Evolutionary conservation across 2,329 filamentous ascomycete species (phyloP), one percentile per base, ranked within the genome.

Genomic region (Colletotrichum higginsianum): DNA sequence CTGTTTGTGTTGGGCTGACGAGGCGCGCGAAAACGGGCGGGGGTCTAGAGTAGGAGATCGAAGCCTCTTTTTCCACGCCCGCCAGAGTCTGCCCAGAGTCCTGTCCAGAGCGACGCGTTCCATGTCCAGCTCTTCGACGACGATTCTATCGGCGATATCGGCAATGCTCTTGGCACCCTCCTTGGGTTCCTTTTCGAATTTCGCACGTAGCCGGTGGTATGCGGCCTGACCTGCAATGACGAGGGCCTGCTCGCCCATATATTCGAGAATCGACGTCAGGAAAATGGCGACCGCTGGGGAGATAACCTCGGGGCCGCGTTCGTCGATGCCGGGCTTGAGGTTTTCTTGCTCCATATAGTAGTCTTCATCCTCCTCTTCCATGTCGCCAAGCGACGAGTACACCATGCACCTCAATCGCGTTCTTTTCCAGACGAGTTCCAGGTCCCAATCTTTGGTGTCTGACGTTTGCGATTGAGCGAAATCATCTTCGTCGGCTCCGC

Each of bases 281-380:
- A 98, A 99, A 75, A 99, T 98, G 70, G 96, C 95, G 16, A 97
- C 94, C 0, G 95, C 93, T 40, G 96, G 95, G 0, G 95, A 97
- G 23, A 98, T 93, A 58, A 91, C 87, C 68, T 92, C 92, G 61
- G 90, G 89, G 46, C 88, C 82, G 46, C 88, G 84, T 71, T 91
- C 90, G 50, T 88, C 84, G 30, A 83, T 84, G 63, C 86, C 86
- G 58, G 87, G 84, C 47, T 90, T 89, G 13, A 96, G 86, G 50
- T 93, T 89, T 68, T 96, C 94, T 77, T 94, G 91, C 74, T 95
- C 91, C 79, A 97, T 93, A 78, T 94, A 94, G 61, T 91, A 90
- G 78, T 98, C 96, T 81, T 98, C 96, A 75, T 99, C 96, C 75
- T 98, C 95, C 83, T 99, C 96, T 81, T 99, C 97, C 88, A 99